Conservation (phyloP, 2,329 filamentous ascomycete genomes). For the Pseudocercospora fijiensis region DNA sequence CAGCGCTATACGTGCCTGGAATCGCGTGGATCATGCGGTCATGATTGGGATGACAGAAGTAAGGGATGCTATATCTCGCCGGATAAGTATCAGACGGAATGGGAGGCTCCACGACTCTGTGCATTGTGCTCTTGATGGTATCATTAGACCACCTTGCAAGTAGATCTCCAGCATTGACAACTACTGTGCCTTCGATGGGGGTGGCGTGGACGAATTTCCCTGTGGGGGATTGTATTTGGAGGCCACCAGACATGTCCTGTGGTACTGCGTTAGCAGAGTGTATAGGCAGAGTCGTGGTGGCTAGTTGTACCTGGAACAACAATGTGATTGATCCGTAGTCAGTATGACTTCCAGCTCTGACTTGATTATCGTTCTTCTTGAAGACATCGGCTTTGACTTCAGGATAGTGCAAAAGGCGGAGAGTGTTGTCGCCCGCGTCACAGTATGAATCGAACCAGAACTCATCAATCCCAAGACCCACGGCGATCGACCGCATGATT, state of each 20-base stretch:
- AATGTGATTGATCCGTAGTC: conserved; percentile 58
- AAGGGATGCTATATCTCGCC: conserved; percentile 78
- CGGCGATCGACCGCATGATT: conserved; percentile 62
- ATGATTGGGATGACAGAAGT: conserved; percentile 86
- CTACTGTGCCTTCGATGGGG: conserved; percentile 76
- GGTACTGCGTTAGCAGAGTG: background rate
- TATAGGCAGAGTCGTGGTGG: too few species aligned
- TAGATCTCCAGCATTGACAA: conserved; percentile 86
- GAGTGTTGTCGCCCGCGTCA: conserved; percentile 66
- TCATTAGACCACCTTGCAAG: conserved; percentile 80
- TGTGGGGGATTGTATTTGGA: conserved; percentile 66
- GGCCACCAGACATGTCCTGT: conserved; percentile 55
- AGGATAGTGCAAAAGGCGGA: conserved; percentile 52
- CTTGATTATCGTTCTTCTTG: conserved; percentile 46
- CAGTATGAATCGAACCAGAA: conserved; percentile 75
- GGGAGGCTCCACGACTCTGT: conserved; percentile 84
- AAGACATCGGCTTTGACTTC: conserved; percentile 59
- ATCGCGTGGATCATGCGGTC: conserved; percentile 74
- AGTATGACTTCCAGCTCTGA: conserved; percentile 75
- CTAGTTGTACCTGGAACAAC: conserved; percentile 42
- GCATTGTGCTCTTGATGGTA: conserved; percentile 83
- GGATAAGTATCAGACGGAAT: conserved; percentile 61
- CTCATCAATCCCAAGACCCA: conserved; percentile 68
- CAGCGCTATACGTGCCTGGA: conserved; percentile 69
- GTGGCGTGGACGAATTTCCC: conserved; percentile 76